A percentile compares a stretch with the other conserved stretches of the same genome.
Conservation (phyloP, 2,329 filamentous ascomycete species). For the Alternaria atra region DNA sequence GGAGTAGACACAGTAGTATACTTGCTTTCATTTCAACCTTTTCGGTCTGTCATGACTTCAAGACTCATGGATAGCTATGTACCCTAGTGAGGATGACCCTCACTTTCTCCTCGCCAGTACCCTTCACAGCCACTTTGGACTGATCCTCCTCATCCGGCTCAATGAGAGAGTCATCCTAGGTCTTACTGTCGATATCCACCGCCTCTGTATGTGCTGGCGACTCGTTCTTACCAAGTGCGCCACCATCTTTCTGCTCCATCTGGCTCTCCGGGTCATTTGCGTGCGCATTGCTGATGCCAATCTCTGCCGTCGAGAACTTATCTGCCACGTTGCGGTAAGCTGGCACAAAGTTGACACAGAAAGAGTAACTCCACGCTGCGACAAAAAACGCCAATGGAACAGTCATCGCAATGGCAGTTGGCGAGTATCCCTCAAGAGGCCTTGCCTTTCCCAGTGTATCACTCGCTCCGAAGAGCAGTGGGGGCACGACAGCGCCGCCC, state of each 20-base stretch:
- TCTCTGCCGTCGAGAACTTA: conserved; percentile 57
- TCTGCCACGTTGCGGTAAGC: conserved; percentile 71
- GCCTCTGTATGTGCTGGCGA: conserved; percentile 26
- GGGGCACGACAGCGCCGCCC: conserved; percentile 77
- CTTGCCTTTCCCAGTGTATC: conserved; percentile 62
- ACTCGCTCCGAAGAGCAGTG: conserved; percentile 73
- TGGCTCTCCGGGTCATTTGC: conserved; percentile 46
- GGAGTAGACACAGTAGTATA: not conserved
- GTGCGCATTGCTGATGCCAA: conserved; percentile 53
- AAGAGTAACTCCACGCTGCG: conserved; percentile 56
- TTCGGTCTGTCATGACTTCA: not conserved
- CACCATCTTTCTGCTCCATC: conserved; percentile 2
- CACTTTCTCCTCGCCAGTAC: not conserved
- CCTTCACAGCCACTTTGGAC: not conserved
- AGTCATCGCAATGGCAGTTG: conserved; percentile 70
- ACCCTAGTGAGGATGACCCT: not conserved
- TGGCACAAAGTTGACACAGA: conserved; percentile 70
- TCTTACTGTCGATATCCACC: conserved; percentile 19
- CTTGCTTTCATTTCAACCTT: not conserved
- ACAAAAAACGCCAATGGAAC: conserved; percentile 67
- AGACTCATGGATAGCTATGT: not conserved
- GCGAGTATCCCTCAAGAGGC: conserved; percentile 31
- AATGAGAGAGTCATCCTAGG: conserved; percentile 3
- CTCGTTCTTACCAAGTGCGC: conserved; percentile 19
- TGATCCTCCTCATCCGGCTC: not conserved